Evolutionary conservation across 2,329 filamentous ascomycete genomes (phyloP), one percentile per base, ranked within the genome.

Genomic region (Thielaviopsis euricoi): DNA sequence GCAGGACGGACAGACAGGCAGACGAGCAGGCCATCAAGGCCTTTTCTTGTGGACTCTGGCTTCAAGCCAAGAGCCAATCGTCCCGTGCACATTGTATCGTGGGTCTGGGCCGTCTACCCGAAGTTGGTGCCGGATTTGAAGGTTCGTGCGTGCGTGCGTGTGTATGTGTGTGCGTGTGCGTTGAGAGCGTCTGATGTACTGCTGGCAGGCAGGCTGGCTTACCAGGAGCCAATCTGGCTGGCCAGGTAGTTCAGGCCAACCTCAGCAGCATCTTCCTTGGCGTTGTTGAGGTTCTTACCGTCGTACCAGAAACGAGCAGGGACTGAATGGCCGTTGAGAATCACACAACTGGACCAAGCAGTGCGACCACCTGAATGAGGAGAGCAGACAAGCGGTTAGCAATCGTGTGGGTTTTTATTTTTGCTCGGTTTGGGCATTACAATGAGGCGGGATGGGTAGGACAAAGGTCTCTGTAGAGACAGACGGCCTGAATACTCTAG

Each of bases 281-380:
- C 89, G 66, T 94, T 94, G 74, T 90, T 82, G 69, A 91, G 77
- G 67, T 88, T 89, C 68, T 88, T 82, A 61, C 89, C 89, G 69
- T 94, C 89, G 71, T 95, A 95, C 88, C 88, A 95, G 71, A 82
- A 95, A 62, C 88, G 81, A 52, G 89, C 89, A n/a, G 77, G 68
- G 65, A 87, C 77, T 52, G 73, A 76, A 55, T 77, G 72, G 57
- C 83, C 83, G 64, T 80, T 75, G 59, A 95, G 79, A n/a, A 76
- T 81, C 60, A 95, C 88, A 60, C 78, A 79, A 73, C 85, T 86
- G 59, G 88, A 91, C 89, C 89, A 95, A 59, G 89, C 89, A 60
- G 89, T 95, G 65, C 89, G 86, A 63, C 89, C 89, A 64, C 89
- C 89, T 93, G 65, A 43, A 55, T 29, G 48, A 33, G 29, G 51